phyloP scores from a whole-genome alignment of 257 asterid species.

The Eucommia ulmoides region DNA sequence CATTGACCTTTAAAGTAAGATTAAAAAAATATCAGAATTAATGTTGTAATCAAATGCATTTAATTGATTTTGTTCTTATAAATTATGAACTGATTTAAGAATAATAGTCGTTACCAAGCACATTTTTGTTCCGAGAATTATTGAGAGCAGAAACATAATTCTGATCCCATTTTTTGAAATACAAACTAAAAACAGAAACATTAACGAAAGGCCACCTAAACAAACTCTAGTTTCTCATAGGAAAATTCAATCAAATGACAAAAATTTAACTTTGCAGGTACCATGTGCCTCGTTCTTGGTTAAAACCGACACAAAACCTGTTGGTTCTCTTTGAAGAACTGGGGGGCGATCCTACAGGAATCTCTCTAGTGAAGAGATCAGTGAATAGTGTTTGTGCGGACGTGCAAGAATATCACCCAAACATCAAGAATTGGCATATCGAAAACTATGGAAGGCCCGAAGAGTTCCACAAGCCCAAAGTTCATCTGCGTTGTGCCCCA shows the following conservation, averaged over 20 bases:
- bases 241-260: not conserved
- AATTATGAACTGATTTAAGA: too few species aligned
- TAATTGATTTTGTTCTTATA: too few species aligned
- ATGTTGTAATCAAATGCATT: too few species aligned
- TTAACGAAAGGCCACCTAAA: not conserved
- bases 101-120: too few species aligned
- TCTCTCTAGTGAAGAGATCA: slow-evolving; percentile 63
- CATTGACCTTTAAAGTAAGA: too few species aligned
- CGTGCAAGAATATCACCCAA: slow-evolving; percentile 80
- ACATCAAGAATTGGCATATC: slow-evolving; percentile 63
- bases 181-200: too few species aligned
- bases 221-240: not conserved
- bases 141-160: too few species aligned
- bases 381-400: slow-evolving; percentile 70
- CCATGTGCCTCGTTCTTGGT: slow-evolving; percentile 68
- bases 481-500: slow-evolving; percentile 53
- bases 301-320: slow-evolving; percentile 62
- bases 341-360: slow-evolving; percentile 78
- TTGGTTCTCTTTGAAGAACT: slow-evolving; percentile 87
- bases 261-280: not conserved
- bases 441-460: slow-evolving; percentile 54
- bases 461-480: slow-evolving; percentile 57
- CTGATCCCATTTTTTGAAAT: too few species aligned
- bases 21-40: too few species aligned
- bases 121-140: too few species aligned